These are phyloP conservation scores for Cenchrus americanus DNA, from an alignment of 176 grass and related monocot genomes.

Conservation along the genomic window DNA sequence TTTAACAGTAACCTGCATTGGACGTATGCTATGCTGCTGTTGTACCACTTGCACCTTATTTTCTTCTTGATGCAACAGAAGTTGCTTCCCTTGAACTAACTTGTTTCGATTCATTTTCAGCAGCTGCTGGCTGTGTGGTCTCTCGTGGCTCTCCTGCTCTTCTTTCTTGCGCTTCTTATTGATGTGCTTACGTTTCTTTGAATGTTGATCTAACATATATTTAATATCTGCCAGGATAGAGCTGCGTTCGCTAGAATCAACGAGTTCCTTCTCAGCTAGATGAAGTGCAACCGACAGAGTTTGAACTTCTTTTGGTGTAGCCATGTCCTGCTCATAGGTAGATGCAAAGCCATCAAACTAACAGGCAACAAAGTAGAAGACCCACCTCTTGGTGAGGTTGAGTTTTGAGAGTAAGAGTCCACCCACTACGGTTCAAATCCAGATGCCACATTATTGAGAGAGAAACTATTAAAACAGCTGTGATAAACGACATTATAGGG, in stretches of 20 bases:
- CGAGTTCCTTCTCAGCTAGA: slow-evolving; percentile 34
- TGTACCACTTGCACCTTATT: neutral
- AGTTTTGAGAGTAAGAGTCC: neutral
- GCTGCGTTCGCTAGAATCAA: slow-evolving; percentile 23
- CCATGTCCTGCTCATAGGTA: slow-evolving; percentile 33
- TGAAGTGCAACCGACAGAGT: slow-evolving; percentile 16
- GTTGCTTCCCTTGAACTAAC: slow-evolving; percentile 10
- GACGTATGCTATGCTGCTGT: slow-evolving; percentile 22
- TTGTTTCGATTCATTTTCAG: neutral
- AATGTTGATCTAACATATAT: slow-evolving; percentile 29
- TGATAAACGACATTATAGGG: neutral
- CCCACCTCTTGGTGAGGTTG: neutral
- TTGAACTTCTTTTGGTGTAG: slow-evolving; percentile 33
- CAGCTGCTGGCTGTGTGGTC: neutral
- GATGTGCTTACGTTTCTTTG: slow-evolving; percentile 4
- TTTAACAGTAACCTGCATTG: slow-evolving; percentile 10
- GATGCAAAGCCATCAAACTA: slow-evolving; percentile 22
- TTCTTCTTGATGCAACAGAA: slow-evolving; percentile 15
- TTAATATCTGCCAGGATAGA: slow-evolving; percentile 45
- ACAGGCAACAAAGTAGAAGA: neutral
- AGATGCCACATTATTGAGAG: neutral
- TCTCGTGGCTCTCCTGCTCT: slow-evolving; percentile 15
- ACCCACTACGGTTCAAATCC: neutral
- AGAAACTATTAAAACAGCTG: neutral
- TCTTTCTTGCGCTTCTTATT: slow-evolving; percentile 48